phyloP scores from a whole-genome alignment of 139 green algal species.

The Tetradesmus obliquus region DNA sequence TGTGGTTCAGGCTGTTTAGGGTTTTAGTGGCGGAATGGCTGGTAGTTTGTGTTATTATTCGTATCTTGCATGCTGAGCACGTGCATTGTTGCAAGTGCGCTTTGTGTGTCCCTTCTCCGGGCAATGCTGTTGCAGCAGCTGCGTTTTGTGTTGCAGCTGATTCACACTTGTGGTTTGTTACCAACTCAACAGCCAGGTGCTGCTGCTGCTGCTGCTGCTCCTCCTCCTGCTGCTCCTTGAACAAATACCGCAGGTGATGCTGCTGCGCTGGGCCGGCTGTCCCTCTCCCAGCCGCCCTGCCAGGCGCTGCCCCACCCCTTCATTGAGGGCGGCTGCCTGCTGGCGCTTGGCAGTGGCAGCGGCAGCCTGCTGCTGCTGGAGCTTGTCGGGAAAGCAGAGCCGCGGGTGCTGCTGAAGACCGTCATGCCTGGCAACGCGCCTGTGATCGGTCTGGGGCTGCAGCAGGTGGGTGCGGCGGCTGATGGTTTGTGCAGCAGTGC shows the following conservation, averaged over 20 bases:
- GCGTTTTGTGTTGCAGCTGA: not conserved
- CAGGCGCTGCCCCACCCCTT: constrained; percentile 46
- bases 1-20: not conserved
- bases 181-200: not conserved
- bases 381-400: constrained; percentile 34
- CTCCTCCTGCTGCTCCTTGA: not conserved
- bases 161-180: too few species aligned
- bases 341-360: constrained; percentile 39
- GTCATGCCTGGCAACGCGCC: constrained; percentile 24
- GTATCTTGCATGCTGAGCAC: too few species aligned
- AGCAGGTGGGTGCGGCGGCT: constrained; percentile 31
- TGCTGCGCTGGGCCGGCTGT: not conserved
- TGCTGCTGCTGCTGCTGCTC: not conserved
- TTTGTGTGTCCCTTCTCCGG: too few species aligned
- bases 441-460: constrained; percentile 49
- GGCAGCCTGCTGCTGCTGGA: constrained; percentile 47
- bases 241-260: constrained; percentile 16
- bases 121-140: not conserved
- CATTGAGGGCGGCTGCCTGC: constrained; percentile 15
- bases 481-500: not conserved
- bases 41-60: not conserved
- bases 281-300: not conserved
- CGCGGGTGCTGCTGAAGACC: constrained; percentile 7
- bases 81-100: too few species aligned
- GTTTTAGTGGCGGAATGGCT: not conserved